Conservation (phyloP, 257 asterid genomes). For the Nicotiana attenuata region DNA sequence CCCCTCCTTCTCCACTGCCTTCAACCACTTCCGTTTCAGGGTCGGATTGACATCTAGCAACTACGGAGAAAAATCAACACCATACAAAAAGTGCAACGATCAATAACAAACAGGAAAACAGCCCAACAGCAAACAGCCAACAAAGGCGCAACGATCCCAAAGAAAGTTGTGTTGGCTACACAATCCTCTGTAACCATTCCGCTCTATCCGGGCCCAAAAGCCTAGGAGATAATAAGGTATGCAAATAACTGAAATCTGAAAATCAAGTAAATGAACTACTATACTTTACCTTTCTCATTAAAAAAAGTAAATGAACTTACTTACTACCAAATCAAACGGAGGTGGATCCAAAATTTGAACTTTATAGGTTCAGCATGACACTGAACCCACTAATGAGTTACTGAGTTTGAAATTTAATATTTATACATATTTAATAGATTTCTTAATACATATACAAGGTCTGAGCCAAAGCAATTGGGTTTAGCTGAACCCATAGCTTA, state of each 20-base stretch:
- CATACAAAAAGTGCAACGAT: background rate
- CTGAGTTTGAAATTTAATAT: too few relatives aligned
- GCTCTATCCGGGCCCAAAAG: background rate
- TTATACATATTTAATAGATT: too few relatives aligned
- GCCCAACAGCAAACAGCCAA: background rate
- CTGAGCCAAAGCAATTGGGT: too few relatives aligned
- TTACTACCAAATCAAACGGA: too few relatives aligned
- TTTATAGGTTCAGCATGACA: too few relatives aligned
- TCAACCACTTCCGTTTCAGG: constrained; percentile 55
- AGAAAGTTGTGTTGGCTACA: background rate
- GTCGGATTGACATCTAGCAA: constrained; percentile 70
- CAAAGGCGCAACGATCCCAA: background rate
- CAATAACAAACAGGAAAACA: too few relatives aligned
- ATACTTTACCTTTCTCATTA: too few relatives aligned
- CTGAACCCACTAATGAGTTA: too few relatives aligned
- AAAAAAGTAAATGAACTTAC: too few relatives aligned
- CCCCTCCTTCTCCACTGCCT: constrained; percentile 47
- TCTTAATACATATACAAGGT: too few relatives aligned
- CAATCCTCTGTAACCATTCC: background rate
- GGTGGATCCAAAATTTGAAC: too few relatives aligned
- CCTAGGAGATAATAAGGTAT: background rate
- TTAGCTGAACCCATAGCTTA: too few relatives aligned
- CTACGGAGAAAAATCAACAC: constrained; percentile 29
- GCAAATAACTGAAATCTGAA: background rate
- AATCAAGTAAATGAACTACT: background rate